Base-by-base conservation (phyloP, 805 yeast species). In the Candida hispaniensis region DNA sequence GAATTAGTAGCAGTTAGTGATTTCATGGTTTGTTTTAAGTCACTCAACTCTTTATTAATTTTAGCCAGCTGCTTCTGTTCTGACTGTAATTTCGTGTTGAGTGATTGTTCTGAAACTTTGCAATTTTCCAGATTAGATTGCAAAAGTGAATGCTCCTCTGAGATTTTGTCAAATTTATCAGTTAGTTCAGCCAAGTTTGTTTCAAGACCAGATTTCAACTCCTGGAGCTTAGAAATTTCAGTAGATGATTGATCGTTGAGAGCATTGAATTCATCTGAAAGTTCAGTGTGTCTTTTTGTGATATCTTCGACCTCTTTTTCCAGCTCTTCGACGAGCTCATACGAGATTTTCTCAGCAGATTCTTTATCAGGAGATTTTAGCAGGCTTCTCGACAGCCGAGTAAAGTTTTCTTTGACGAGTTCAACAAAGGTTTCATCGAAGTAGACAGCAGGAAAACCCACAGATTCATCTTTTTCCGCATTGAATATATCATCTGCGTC, bases 401-500 rank as follows among this genome's bases (percentile, higher is more conserved):
- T 55, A 42, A 67, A 72, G 47, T 82, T 79, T 2, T 79, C 91
- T 42, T 73, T 74, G 26, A 91, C 59, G 34, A 85, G 58, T 3
- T 59, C 60, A 3, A 80, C 73, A 51, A 82, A 82, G 2, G 64
- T 56, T 0, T 68, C 51, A 40, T 75, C 77, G 49, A 91, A 78
- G 47, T 69, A 83, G 1, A 88, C 79, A 40, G 73, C 71, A 0
- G 97, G 98, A 25, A 88, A 65, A 1, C 98, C 98, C 5, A 28
- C 36, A 1, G 93, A 74, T 2, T 73, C 76, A 51, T 83, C 94
- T 43, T 69, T 67, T 4, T 63, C 62, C 2, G 75, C 70, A 11
- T 63, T 60, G 14, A 70, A 54, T 16, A 71, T 59, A 14, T 61
- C 59, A 2, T 65, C 66, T 3, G 64, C 67, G n/a, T 67, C 72